These are phyloP conservation scores for Teunomyces lycoperdinae DNA, from an alignment of 805 yeast species.

Conservation along the genomic window DNA sequence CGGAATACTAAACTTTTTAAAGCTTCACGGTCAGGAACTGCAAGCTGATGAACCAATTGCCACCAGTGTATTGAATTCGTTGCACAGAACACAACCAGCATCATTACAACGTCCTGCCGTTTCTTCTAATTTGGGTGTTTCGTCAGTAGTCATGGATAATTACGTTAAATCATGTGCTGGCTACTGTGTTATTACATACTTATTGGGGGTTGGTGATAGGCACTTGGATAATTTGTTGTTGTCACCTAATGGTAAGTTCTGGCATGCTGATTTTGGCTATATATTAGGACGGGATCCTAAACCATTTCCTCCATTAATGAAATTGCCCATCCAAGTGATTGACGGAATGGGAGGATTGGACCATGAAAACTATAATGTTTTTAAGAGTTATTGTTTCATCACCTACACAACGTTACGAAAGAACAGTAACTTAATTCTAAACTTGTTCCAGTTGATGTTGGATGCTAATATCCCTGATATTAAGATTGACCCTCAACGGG, in stretches of 20 bases:
- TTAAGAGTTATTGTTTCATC: conserved; percentile 91
- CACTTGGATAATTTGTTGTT: conserved; percentile 87
- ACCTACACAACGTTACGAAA: conserved; percentile 88
- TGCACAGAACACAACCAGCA: conserved; percentile 2
- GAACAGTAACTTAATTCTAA: conserved; percentile 84
- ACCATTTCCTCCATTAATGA: conserved; percentile 98
- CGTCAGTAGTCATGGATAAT: conserved; percentile 79
- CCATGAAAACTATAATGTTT: conserved; percentile 80
- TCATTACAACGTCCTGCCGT: conserved; percentile 29
- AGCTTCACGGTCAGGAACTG: conserved; percentile 41
- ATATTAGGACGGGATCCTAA: conserved; percentile 96
- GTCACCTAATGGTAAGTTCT: conserved; percentile 78
- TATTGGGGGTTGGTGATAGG: conserved; percentile 95
- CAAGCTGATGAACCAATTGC: conserved; percentile 24
- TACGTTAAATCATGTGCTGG: conserved; percentile 96
- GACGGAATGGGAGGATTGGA: conserved; percentile 97
- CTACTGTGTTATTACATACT: conserved; percentile 91
- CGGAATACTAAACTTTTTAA: conserved; percentile 72
- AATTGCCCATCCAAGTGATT: conserved; percentile 90
- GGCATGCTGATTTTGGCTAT: conserved; percentile 98
- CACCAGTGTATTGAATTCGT: conserved; percentile 18
- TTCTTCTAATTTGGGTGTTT: conserved; percentile 45
- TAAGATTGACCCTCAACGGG: conserved; percentile 76
- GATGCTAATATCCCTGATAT: conserved; percentile 92
- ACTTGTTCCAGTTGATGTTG: conserved; percentile 89